Evolutionary conservation across 2,329 filamentous ascomycete species (phyloP), one percentile per base, ranked within the genome.

Genomic region (Penicillium corylophilum): DNA sequence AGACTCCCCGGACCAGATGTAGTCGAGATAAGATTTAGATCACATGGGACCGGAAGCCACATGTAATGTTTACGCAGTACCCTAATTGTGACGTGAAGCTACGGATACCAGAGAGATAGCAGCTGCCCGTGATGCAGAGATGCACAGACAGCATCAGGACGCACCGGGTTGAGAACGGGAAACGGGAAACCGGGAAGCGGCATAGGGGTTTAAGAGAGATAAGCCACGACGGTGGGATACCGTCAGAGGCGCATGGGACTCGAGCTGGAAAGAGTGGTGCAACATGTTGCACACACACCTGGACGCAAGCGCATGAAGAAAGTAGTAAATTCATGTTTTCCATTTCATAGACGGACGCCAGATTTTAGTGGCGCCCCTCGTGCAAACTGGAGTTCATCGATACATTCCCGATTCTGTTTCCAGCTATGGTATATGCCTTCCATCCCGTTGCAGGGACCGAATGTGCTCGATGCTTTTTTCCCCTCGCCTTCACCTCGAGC

Each of bases 331-430:
- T 70, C 66, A 68, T 66, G 65, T 70, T 71, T 70, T 72, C 66
- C 67, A 66, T 70, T 71, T 71, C 70, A 72, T 72, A 69, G 65
- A 62, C 56, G 61, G 68, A 64, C 63, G 63, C 69, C 69, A 67
- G 61, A 58, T 68, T 63, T 63, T 59, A 63, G 60, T 64, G 65
- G 61, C 67, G 60, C 62, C 67, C 65, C 63, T 69, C 64, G 65
- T 68, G 62, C 64, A 64, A 67, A 67, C 62, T 65, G 60, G 69
- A 69, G 63, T 65, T 69, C 69, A 71, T 69, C 70, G 67, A 71
- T 69, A 69, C 69, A 71, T 69, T 70, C 63, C 68, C 69, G 64
- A 67, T 71, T 71, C 68, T 66, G 69, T 67, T 65, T 70, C 67
- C 66, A 70, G 70, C 67, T 63, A 70, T 67, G 66, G 67, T 66